phyloP scores from a whole-genome alignment of 1,284 basidiomycete species.

The Moesziomyces sp. region DNA sequence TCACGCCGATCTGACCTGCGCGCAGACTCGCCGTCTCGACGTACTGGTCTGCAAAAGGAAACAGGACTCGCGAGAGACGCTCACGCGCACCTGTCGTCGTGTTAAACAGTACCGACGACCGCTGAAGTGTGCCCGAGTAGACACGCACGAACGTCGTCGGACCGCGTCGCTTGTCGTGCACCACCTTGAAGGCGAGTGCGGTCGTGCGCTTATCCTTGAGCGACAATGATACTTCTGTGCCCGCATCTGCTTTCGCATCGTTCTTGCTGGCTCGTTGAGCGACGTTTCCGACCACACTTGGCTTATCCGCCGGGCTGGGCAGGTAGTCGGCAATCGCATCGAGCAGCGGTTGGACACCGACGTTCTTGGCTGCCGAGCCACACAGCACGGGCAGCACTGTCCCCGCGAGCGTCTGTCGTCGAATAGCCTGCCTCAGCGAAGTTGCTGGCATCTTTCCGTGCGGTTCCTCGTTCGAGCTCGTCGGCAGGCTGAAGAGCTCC shows the following conservation, averaged over 20 bases:
- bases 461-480: constrained; percentile 72
- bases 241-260: constrained; percentile 10
- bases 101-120: constrained; percentile 80
- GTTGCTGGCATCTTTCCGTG: constrained; percentile 71
- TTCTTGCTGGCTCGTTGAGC: background rate
- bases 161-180: constrained; percentile 82
- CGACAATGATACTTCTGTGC: constrained; percentile 61
- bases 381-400: constrained; percentile 82
- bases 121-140: constrained; percentile 76
- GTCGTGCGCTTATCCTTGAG: constrained; percentile 26
- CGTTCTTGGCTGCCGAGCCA: constrained; percentile 81
- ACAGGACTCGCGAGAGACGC: constrained; percentile 78
- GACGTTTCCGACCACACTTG: constrained; percentile 24
- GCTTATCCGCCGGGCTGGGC: constrained; percentile 75
- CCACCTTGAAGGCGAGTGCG: constrained; percentile 84
- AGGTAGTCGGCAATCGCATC: constrained; percentile 83
- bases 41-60: constrained; percentile 82
- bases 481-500: constrained; percentile 69
- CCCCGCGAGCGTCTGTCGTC: constrained; percentile 76
- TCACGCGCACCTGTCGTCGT: constrained; percentile 78
- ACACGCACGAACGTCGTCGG: constrained; percentile 92
- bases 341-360: constrained; percentile 83
- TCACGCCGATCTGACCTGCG: constrained; percentile 84
- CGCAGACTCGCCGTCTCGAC: constrained; percentile 83
- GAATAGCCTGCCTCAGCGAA: constrained; percentile 71